Evolutionary conservation across 331 rosid species (phyloP).

Genomic region (Malus hybrid): DNA sequence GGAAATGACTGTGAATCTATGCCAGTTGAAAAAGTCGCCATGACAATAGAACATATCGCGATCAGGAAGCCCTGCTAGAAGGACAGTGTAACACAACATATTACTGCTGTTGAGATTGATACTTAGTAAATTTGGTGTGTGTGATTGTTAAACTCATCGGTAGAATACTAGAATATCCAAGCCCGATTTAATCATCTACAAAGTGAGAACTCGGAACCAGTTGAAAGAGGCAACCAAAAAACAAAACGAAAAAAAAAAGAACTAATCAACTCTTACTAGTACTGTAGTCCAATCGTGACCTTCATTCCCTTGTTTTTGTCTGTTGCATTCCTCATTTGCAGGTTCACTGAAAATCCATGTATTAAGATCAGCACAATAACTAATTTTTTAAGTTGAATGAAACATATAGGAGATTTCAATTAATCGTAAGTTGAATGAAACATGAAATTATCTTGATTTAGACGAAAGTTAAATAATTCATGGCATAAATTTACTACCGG

Average conservation of each 20-base stretch:
- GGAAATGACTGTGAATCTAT: conserved; percentile 85
- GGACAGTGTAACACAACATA: background rate
- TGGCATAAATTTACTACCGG: background rate
- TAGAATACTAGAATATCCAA: background rate
- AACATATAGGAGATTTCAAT: background rate
- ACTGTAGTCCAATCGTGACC: conserved; percentile 55
- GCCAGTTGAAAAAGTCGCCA: conserved; percentile 92
- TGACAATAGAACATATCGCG: conserved; percentile 68
- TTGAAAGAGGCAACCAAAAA: background rate
- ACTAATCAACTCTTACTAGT: conserved; percentile 40
- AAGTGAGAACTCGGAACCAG: background rate
- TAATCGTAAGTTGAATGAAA: background rate
- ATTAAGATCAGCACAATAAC: background rate
- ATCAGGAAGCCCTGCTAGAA: conserved; percentile 58
- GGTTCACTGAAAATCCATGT: conserved; percentile 58
- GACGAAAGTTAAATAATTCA: background rate
- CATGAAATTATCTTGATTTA: background rate
- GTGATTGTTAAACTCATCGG: background rate
- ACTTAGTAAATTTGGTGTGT: background rate
- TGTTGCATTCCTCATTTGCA: conserved; percentile 42
- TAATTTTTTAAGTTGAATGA: background rate
- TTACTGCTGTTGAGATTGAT: background rate
- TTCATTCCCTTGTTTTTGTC: conserved; percentile 24
- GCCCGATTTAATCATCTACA: background rate
- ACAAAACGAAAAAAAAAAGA: background rate